Evolutionary conservation across 306 rosid species (phyloP).

Genomic region (Acacia confusa): DNA sequence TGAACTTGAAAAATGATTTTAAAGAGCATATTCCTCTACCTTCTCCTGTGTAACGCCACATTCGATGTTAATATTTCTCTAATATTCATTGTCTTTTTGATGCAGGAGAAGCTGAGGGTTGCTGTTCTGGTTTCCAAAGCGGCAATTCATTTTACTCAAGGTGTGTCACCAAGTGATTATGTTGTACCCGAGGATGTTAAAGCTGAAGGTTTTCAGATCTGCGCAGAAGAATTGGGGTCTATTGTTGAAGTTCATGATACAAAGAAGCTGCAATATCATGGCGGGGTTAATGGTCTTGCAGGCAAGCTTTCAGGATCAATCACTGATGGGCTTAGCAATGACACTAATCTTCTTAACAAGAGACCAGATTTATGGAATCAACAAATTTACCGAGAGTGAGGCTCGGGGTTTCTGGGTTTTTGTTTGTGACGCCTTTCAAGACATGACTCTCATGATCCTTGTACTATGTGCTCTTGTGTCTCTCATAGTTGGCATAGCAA

Average conservation of each 20-base stretch:
- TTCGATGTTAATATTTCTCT: constrained; percentile 15
- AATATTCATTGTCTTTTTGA: constrained; percentile 18
- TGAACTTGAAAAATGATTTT: neutral
- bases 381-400: constrained; percentile 75
- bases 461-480: constrained; percentile 89
- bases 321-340: constrained; percentile 51
- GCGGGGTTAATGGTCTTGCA: constrained; percentile 70
- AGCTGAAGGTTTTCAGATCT: constrained; percentile 79
- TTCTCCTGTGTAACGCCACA: neutral
- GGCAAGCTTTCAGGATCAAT: constrained; percentile 67
- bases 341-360: constrained; percentile 37
- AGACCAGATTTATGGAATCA: constrained; percentile 75
- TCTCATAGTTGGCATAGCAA: constrained; percentile 74
- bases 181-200: constrained; percentile 66
- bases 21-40: neutral
- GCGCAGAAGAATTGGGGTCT: constrained; percentile 86
- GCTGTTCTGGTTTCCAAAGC: constrained; percentile 93
- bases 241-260: constrained; percentile 82
- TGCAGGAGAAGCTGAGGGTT: constrained; percentile 84
- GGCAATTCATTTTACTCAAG: constrained; percentile 77
- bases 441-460: constrained; percentile 94
- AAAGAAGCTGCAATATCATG: constrained; percentile 75
- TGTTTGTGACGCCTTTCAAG: constrained; percentile 98
- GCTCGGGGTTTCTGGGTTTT: constrained; percentile 72
- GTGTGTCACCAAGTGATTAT: constrained; percentile 63